These are phyloP conservation scores for Thraustochytrium aureum DNA, from an alignment of 352 stramenopile genomes.

Conservation along the genomic window DNA sequence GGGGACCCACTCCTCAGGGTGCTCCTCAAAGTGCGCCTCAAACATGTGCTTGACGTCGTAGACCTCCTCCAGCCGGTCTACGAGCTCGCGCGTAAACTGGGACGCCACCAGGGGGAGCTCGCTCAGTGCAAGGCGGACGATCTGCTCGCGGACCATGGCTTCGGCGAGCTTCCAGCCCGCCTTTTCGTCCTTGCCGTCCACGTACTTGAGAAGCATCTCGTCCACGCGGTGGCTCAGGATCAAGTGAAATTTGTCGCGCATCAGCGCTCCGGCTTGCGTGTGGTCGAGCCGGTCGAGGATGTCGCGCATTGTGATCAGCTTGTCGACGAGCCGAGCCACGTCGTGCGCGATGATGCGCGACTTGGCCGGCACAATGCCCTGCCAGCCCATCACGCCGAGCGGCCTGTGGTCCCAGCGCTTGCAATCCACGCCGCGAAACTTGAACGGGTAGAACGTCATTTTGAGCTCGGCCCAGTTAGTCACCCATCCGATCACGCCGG, in stretches of 20 bases:
- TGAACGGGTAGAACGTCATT: slow-evolving; percentile 97
- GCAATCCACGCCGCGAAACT: slow-evolving; percentile 78
- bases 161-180: slow-evolving; percentile 3
- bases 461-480: slow-evolving; percentile 74
- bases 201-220: background rate
- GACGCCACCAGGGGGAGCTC: background rate
- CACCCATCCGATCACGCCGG: slow-evolving; percentile 49
- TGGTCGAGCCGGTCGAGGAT: slow-evolving; percentile 80
- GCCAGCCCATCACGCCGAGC: slow-evolving; percentile 75
- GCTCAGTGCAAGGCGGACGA: background rate
- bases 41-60: slow-evolving; percentile 89
- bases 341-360: slow-evolving; percentile 94
- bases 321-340: slow-evolving; percentile 85
- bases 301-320: slow-evolving; percentile 86
- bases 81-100: slow-evolving; percentile 78
- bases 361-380: slow-evolving; percentile 95
- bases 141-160: background rate
- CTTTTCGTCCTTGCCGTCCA: slow-evolving; percentile 59
- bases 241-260: background rate
- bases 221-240: background rate
- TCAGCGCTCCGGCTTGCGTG: slow-evolving; percentile 62
- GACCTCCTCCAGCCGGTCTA: slow-evolving; percentile 86
- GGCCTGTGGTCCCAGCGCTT: background rate
- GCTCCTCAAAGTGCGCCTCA: slow-evolving; percentile 78
- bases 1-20: slow-evolving; percentile 83